A percentile compares a stretch with the other conserved stretches of the same genome.
These are phyloP conservation scores for Fomitopsis schrenkii DNA, from an alignment of 1,284 basidiomycete genomes.

Conservation along the genomic window DNA sequence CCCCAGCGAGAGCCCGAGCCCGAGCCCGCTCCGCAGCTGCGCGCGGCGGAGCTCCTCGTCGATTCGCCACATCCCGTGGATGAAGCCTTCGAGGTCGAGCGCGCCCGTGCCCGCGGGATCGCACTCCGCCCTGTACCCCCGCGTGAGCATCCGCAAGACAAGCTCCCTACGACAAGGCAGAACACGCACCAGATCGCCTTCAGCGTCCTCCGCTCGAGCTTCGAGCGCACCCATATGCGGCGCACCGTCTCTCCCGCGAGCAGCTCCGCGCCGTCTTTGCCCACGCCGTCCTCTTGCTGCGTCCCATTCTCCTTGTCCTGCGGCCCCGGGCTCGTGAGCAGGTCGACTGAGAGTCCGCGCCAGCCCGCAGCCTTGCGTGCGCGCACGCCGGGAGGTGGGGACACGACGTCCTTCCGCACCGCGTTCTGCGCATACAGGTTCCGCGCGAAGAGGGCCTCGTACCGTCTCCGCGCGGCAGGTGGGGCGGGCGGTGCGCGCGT, in stretches of 20 bases:
- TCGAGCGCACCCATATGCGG: constrained; percentile 61
- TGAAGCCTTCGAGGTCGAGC: constrained; percentile 63
- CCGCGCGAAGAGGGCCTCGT: constrained; percentile 59
- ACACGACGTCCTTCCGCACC: constrained; percentile 20
- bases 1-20: not conserved
- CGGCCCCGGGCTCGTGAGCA: constrained; percentile 48
- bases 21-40: constrained; percentile 29
- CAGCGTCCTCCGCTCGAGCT: constrained; percentile 48
- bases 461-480: constrained; percentile 54
- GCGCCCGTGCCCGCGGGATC: constrained; percentile 51
- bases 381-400: constrained; percentile 36
- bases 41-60: constrained; percentile 75
- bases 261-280: constrained; percentile 37
- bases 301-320: constrained; percentile 33
- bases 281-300: constrained; percentile 29
- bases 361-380: constrained; percentile 65
- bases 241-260: constrained; percentile 55
- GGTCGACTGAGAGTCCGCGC: constrained; percentile 72
- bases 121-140: constrained; percentile 54
- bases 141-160: not conserved
- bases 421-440: constrained; percentile 49
- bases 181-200: constrained; percentile 59
- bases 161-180: not conserved
- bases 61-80: constrained; percentile 78
- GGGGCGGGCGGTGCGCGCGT: constrained; percentile 64